phyloP scores from a whole-genome alignment of 306 rosid species.

The Fagus sylvatica region DNA sequence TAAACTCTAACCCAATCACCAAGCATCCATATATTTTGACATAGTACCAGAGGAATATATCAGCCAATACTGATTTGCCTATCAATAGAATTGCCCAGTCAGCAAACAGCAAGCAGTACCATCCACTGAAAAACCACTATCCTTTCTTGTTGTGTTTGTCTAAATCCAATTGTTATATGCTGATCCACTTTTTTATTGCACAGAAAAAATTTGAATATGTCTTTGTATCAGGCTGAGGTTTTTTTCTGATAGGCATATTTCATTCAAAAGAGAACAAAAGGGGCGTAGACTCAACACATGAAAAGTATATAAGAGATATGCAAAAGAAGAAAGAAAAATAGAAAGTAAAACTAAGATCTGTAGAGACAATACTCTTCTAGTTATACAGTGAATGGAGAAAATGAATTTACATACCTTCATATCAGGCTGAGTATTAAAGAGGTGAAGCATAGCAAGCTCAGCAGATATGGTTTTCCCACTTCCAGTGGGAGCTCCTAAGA shows the following conservation, averaged over 20 bases:
- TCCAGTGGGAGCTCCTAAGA: constrained; percentile 98
- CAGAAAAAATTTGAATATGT: constrained; percentile 22
- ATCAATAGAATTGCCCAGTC: not conserved
- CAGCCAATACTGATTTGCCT: not conserved
- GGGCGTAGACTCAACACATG: not conserved
- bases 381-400: not conserved
- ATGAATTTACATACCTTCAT: constrained; percentile 65
- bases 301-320: not conserved
- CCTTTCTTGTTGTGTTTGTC: not conserved
- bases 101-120: not conserved
- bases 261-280: not conserved
- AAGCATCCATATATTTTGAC: not conserved
- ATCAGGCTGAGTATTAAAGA: constrained; percentile 88
- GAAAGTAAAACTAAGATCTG: not conserved
- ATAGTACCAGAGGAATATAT: not conserved
- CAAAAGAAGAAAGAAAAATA: not conserved
- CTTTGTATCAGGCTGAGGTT: constrained; percentile 89
- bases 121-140: not conserved
- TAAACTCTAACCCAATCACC: not conserved
- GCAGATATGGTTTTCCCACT: constrained; percentile 99
- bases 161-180: not conserved
- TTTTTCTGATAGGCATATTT: not conserved
- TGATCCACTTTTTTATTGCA: constrained; percentile 7
- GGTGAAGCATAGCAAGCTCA: constrained; percentile 96
- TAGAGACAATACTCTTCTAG: not conserved